phyloP scores from a whole-genome alignment of 2,329 filamentous ascomycete species.

The Aspergillus sclerotialis region DNA sequence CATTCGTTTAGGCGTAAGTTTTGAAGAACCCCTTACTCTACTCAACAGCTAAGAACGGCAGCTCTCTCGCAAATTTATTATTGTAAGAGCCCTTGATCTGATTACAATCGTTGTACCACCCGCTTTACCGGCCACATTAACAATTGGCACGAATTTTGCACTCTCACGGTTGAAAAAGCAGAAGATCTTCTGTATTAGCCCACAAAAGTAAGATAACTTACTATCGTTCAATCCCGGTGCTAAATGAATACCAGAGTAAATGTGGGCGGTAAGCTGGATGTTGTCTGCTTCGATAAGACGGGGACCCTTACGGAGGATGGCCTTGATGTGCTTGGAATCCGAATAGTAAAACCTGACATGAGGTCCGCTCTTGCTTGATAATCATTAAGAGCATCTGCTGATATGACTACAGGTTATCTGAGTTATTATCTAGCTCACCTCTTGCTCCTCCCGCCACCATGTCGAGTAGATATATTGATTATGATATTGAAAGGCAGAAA shows the following conservation, averaged over 20 bases:
- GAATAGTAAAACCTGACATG: slow-evolving; percentile 61
- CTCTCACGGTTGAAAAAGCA: slow-evolving; percentile 77
- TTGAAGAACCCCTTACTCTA: not conserved
- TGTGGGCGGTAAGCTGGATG: slow-evolving; percentile 88
- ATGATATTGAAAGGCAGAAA: slow-evolving; percentile 56
- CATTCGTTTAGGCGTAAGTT: slow-evolving; percentile 59
- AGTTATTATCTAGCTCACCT: slow-evolving; percentile 58
- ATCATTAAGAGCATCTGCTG: slow-evolving; percentile 6
- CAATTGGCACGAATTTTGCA: slow-evolving; percentile 95
- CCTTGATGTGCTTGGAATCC: slow-evolving; percentile 82
- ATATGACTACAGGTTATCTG: slow-evolving; percentile 54
- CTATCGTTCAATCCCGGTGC: not conserved
- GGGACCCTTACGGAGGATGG: slow-evolving; percentile 97
- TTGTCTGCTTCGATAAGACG: slow-evolving; percentile 98
- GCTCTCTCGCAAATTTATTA: slow-evolving; percentile 80
- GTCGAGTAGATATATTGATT: slow-evolving; percentile 49
- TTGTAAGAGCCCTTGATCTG: slow-evolving; percentile 84
- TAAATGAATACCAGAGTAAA: slow-evolving; percentile 58
- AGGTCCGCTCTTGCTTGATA: slow-evolving; percentile 20
- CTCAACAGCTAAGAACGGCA: slow-evolving; percentile 22
- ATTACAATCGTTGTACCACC: slow-evolving; percentile 98
- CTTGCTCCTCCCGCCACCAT: slow-evolving; percentile 49
- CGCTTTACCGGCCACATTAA: slow-evolving; percentile 86
- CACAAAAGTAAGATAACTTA: slow-evolving; percentile 53
- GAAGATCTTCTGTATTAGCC: slow-evolving; percentile 95